A percentile compares a stretch with the other conserved stretches of the same genome.
phyloP scores from a whole-genome alignment of 306 rosid species.

The Trichosanthes truncata region DNA sequence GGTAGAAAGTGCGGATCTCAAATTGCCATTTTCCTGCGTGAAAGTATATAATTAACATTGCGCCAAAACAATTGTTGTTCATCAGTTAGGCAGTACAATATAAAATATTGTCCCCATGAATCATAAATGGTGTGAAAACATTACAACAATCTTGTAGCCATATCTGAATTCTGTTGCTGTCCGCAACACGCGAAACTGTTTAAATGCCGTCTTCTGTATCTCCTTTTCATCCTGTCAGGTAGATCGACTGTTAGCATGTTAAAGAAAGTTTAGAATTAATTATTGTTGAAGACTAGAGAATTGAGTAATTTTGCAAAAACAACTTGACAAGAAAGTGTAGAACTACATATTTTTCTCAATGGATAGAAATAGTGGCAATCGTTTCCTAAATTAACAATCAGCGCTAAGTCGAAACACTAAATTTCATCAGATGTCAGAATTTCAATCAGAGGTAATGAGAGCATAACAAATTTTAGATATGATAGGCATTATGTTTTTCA shows the following conservation, averaged over 20 bases:
- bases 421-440: background rate
- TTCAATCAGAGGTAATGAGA: background rate
- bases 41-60: constrained; percentile 10
- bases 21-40: constrained; percentile 62
- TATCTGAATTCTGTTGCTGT: constrained; percentile 80
- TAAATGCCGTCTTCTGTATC: constrained; percentile 80
- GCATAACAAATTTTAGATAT: background rate
- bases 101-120: background rate
- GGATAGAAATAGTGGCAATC: background rate
- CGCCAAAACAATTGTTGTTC: background rate
- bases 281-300: background rate
- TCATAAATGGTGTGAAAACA: constrained; percentile 11
- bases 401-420: background rate
- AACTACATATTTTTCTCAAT: background rate
- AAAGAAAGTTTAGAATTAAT: background rate
- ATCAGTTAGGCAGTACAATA: background rate
- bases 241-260: constrained; percentile 12
- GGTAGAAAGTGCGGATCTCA: constrained; percentile 69
- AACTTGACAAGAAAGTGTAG: background rate
- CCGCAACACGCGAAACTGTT: constrained; percentile 59
- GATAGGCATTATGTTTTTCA: background rate
- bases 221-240: constrained; percentile 81
- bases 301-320: background rate
- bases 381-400: background rate
- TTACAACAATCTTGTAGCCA: constrained; percentile 94